Evolutionary conservation across 2,329 filamentous ascomycete species (phyloP), one percentile per base, ranked within the genome.

Genomic region (Neopestalotiopsis rosae): DNA sequence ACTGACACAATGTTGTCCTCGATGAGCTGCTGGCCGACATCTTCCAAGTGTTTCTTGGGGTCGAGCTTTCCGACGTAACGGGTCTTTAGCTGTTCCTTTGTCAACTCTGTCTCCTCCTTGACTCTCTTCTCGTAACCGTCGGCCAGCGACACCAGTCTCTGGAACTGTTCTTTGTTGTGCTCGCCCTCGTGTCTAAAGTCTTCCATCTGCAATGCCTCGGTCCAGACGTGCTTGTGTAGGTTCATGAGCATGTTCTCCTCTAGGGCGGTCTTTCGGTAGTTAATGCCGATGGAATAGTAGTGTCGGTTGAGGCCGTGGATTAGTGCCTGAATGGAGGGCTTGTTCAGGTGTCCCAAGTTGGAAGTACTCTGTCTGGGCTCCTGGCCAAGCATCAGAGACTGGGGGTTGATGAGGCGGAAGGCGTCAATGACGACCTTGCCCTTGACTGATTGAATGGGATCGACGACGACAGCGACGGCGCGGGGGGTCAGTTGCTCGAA

Each of bases 171-270:
- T 79, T 95, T 93, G 80, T 97, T 99, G 80, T 92, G 90, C 72
- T 90, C 86, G 68, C 91, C 94, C 79, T 98, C 95, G 68, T 89
- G 85, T 73, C 91, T 89, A 87, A 99, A 99, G 81, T 98, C 95
- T 70, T 95, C 93, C 94, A 99, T 98, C 80, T 97, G 90, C 73
- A 99, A 83, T 5, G 95, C 96, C 81, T 99, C 96, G 0, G 97
- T 99, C 96, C 96, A 99, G 59, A 98, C 95, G 75, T 98, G 96
- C 87, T 99, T 99, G 88, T 99, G 96, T 73, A 99, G 86, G 80
- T 99, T 99, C 97, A 99, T 99, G 77, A 99, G 83, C 96, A 99
- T 99, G 83, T 97, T 98, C 87, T 99, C 97, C 81, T 99, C 96
- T 65, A 99, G 86, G 1, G 94, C 95, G 0, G 95, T 97, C 87